A percentile compares a stretch with the other conserved stretches of the same genome.
phyloP scores from a whole-genome alignment of 805 yeast genomes.

The Ogataea paraovalis region DNA sequence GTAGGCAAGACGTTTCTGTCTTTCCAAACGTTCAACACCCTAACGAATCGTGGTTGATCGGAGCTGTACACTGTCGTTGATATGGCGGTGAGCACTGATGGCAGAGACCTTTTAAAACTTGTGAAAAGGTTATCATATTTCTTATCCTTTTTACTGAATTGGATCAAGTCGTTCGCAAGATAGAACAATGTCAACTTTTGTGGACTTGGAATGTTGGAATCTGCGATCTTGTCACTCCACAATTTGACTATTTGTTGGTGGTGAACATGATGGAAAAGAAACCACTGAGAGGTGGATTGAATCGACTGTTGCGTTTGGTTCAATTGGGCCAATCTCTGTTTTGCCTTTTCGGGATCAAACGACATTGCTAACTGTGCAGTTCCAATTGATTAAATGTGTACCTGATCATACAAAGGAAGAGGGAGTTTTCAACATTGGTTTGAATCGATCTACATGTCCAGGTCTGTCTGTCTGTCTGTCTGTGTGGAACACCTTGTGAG shows the following conservation, averaged over 20 bases:
- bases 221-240: slow-evolving; percentile 38
- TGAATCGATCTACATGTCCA: no score
- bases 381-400: background rate
- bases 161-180: slow-evolving; percentile 77
- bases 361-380: no score
- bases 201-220: slow-evolving; percentile 9
- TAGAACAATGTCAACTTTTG: slow-evolving; percentile 58
- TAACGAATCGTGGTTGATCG: slow-evolving; percentile 38
- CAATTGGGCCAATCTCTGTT: slow-evolving; percentile 42
- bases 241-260: slow-evolving; percentile 47
- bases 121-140: slow-evolving; percentile 46
- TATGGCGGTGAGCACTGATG: slow-evolving; percentile 16
- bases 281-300: slow-evolving; percentile 71
- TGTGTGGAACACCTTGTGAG: no score
- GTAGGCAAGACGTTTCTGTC: slow-evolving; percentile 45
- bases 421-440: no score
- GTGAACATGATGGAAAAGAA: slow-evolving; percentile 59
- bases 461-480: no score
- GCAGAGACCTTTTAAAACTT: slow-evolving; percentile 34
- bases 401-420: background rate
- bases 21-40: slow-evolving; percentile 56
- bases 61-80: background rate
- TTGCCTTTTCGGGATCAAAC: slow-evolving; percentile 46
- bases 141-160: slow-evolving; percentile 63
- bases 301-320: slow-evolving; percentile 69